A percentile compares a stretch with the other conserved stretches of the same genome.
Conservation (phyloP, 257 asterid species). For the Solanum tarapatanum region DNA sequence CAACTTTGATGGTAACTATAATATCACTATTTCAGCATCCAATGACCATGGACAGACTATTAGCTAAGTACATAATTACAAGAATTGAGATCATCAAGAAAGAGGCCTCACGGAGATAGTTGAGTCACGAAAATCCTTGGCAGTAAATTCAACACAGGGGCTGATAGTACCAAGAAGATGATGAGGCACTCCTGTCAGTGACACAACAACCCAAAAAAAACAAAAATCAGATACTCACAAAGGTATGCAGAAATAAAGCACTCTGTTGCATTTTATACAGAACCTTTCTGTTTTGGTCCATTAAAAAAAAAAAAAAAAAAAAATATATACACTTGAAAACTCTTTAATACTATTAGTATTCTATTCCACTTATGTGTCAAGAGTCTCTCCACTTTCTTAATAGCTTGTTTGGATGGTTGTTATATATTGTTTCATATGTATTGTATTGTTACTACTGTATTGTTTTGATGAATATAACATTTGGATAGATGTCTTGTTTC, state of each 20-base stretch:
- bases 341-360: background rate
- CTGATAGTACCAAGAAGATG: conserved; percentile 73
- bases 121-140: conserved; percentile 72
- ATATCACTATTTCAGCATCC: background rate
- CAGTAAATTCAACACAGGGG: conserved; percentile 66
- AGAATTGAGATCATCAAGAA: background rate
- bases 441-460: background rate
- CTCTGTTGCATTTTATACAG: background rate
- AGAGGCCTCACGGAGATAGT: conserved; percentile 49
- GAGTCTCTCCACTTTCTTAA: background rate
- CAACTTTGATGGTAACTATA: background rate
- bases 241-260: background rate
- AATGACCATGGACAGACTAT: background rate
- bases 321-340: background rate
- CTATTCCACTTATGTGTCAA: background rate
- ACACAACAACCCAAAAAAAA: conserved; percentile 2
- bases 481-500: background rate
- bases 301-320: too few relatives aligned
- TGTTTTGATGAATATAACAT: background rate
- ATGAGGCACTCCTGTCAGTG: conserved; percentile 63
- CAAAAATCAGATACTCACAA: background rate
- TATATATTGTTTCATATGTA: background rate
- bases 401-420: background rate
- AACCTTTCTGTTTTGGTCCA: background rate
- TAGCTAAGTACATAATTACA: background rate